A percentile compares a stretch with the other conserved stretches of the same genome.
Conservation (phyloP, 768 basidiomycete genomes). For the Boletus rubescentipes region DNA sequence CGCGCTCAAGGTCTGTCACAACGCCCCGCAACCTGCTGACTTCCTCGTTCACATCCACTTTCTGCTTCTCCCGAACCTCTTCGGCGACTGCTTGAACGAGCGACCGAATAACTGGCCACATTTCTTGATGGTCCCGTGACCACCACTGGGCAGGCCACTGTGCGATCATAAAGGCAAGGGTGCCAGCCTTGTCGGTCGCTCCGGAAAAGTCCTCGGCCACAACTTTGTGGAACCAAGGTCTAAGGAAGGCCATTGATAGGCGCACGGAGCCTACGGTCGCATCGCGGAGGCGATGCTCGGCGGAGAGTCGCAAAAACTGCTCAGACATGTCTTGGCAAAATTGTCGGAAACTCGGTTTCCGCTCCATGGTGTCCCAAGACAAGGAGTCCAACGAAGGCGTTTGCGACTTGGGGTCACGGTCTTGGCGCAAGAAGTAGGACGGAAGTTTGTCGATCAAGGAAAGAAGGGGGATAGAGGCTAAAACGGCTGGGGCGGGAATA, state of each 20-base stretch:
- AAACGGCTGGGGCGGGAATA: slow-evolving; percentile 63
- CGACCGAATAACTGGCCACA: slow-evolving; percentile 55
- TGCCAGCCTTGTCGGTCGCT: slow-evolving; percentile 38
- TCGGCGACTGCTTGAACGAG: slow-evolving; percentile 63
- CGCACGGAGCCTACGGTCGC: slow-evolving; percentile 67
- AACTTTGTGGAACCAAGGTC: slow-evolving; percentile 64
- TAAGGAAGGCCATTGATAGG: slow-evolving; percentile 64
- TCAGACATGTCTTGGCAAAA: slow-evolving; percentile 73
- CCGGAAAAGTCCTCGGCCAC: slow-evolving; percentile 41
- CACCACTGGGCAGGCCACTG: slow-evolving; percentile 72
- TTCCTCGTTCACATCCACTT: slow-evolving; percentile 44
- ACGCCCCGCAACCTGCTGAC: slow-evolving; percentile 48
- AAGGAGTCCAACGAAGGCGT: slow-evolving; percentile 37
- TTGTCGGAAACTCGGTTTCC: slow-evolving; percentile 61
- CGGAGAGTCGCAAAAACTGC: slow-evolving; percentile 53
- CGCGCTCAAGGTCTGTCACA: slow-evolving; percentile 49
- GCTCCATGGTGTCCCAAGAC: slow-evolving; percentile 56
- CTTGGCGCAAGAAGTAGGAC: slow-evolving; percentile 58
- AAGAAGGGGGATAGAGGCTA: slow-evolving; percentile 68
- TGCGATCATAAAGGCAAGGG: slow-evolving; percentile 51
- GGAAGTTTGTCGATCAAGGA: slow-evolving; percentile 66
- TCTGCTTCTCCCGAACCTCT: slow-evolving; percentile 55
- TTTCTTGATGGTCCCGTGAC: slow-evolving; percentile 62
- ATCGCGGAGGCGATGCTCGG: slow-evolving; percentile 60
- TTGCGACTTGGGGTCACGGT: slow-evolving; percentile 28